These are phyloP conservation scores for Cadophora malorum DNA, from an alignment of 2,329 filamentous ascomycete species.

Conservation along the genomic window DNA sequence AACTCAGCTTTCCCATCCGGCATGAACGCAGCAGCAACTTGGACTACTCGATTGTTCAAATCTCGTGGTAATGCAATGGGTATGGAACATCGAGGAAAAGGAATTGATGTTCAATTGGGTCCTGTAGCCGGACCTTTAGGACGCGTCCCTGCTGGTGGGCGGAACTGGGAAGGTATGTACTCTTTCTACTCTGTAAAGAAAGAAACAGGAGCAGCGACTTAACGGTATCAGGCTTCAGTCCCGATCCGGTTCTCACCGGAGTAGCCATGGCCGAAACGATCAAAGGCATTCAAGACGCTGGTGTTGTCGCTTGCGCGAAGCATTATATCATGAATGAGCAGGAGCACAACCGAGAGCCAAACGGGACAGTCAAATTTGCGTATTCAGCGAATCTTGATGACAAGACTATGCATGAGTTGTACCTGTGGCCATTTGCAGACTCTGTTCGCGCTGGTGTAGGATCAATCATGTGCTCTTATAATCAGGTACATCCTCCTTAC, in stretches of 20 bases:
- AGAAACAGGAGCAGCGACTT: no score
- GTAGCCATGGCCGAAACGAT: slow-evolving; percentile 74
- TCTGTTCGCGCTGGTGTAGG: slow-evolving; percentile 75
- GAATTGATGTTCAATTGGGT: slow-evolving; percentile 75
- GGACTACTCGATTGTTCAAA: slow-evolving; percentile 74
- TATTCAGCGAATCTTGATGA: slow-evolving; percentile 70
- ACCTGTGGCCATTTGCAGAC: slow-evolving; percentile 62
- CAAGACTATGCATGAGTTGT: slow-evolving; percentile 65
- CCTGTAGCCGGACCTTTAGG: slow-evolving; percentile 74
- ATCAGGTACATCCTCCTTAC: slow-evolving; percentile 26
- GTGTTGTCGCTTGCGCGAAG: slow-evolving; percentile 84
- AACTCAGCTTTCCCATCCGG: slow-evolving; percentile 80
- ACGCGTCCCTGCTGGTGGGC: slow-evolving; percentile 69
- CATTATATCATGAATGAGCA: slow-evolving; percentile 76
- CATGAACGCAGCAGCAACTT: slow-evolving; percentile 77
- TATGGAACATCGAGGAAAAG: slow-evolving; percentile 75
- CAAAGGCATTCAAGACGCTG: slow-evolving; percentile 80
- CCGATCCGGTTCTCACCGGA: slow-evolving; percentile 79
- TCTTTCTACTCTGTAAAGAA: background rate
- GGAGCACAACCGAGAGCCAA: slow-evolving; percentile 51
- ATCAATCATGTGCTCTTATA: slow-evolving; percentile 76
- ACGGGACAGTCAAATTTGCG: slow-evolving; percentile 61
- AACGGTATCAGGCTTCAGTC: slow-evolving; percentile 64
- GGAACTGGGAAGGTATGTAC: slow-evolving; percentile 66
- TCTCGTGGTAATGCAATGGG: slow-evolving; percentile 72